These are phyloP conservation scores for Boletus rubropictus DNA, from an alignment of 768 basidiomycete species.

Conservation along the genomic window DNA sequence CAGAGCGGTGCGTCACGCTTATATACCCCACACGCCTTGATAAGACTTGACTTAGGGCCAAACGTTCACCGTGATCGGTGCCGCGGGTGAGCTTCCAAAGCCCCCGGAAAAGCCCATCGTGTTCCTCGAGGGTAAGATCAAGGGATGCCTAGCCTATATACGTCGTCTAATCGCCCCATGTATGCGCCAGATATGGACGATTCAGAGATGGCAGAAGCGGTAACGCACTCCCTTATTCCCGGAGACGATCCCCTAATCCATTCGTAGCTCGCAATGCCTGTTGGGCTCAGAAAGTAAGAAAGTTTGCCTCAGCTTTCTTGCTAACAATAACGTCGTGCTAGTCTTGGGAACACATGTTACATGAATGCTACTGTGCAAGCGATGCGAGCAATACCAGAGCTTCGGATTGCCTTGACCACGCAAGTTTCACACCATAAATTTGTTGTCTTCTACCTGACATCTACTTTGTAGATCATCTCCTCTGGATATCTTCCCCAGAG, in stretches of 20 bases:
- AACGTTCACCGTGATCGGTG: constrained; percentile 89
- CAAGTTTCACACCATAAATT: constrained; percentile 29
- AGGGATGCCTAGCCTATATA: background rate
- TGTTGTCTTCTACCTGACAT: background rate
- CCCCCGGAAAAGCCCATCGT: constrained; percentile 73
- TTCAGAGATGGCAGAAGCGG: constrained; percentile 70
- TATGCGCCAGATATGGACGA: constrained; percentile 73
- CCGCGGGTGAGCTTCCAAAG: constrained; percentile 87
- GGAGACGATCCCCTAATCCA: background rate
- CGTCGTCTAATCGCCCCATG: constrained; percentile 13
- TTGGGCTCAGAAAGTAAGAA: constrained; percentile 70
- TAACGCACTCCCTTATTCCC: constrained; percentile 32
- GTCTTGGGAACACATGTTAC: constrained; percentile 93
- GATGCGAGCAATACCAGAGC: constrained; percentile 87
- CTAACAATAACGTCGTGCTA: constrained; percentile 16
- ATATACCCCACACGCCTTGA: constrained; percentile 3
- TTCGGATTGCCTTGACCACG: constrained; percentile 64
- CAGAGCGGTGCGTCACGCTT: constrained; percentile 55
- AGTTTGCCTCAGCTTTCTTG: background rate
- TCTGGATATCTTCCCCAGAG: constrained; percentile 39
- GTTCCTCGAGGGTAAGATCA: constrained; percentile 73
- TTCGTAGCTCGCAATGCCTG: constrained; percentile 66
- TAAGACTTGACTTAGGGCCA: constrained; percentile 51
- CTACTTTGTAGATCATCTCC: constrained; percentile 30
- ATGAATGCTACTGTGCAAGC: constrained; percentile 95